Percentiles rank a stretch among this genome's conserved stretches.
Evolutionary conservation across 257 asterid species (phyloP).

Genomic region (Marsdenia floribunda): DNA sequence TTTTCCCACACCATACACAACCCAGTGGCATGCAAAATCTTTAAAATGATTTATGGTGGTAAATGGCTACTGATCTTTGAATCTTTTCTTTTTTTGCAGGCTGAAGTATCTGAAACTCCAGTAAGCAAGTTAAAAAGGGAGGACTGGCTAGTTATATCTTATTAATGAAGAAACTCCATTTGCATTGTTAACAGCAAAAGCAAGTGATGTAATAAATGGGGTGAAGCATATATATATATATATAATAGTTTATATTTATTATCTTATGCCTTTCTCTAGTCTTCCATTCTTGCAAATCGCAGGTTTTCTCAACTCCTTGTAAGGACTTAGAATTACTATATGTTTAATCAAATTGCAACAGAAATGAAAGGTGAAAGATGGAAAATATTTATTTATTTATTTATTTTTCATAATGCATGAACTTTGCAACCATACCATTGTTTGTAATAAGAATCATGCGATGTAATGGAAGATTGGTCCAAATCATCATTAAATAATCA

Average conservation of each 20-base stretch:
- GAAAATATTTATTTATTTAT: too few species aligned
- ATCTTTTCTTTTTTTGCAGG: constrained; percentile 22
- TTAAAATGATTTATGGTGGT: background rate
- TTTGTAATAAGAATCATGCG: too few species aligned
- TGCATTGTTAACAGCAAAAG: background rate
- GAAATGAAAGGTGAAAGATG: too few species aligned
- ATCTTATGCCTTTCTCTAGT: background rate
- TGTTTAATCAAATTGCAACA: too few species aligned
- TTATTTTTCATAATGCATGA: too few species aligned
- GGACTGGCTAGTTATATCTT: background rate
- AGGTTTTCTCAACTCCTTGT: background rate
- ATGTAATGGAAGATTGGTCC: too few species aligned
- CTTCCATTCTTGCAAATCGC: background rate
- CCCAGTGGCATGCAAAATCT: background rate
- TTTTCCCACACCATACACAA: too few species aligned
- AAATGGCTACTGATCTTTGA: background rate
- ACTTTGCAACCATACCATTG: too few species aligned
- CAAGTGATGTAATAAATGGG: background rate
- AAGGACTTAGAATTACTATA: background rate
- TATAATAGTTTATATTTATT: too few species aligned
- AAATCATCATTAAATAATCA: too few species aligned
- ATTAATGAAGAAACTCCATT: background rate
- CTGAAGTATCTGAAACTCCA: constrained; percentile 36
- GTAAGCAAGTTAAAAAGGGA: constrained; percentile 13
- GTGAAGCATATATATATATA: background rate